Evolutionary conservation across 192 early-diverging fungal species (phyloP), one percentile per base, ranked within the genome.

Genomic region (Coemansia erecta): DNA sequence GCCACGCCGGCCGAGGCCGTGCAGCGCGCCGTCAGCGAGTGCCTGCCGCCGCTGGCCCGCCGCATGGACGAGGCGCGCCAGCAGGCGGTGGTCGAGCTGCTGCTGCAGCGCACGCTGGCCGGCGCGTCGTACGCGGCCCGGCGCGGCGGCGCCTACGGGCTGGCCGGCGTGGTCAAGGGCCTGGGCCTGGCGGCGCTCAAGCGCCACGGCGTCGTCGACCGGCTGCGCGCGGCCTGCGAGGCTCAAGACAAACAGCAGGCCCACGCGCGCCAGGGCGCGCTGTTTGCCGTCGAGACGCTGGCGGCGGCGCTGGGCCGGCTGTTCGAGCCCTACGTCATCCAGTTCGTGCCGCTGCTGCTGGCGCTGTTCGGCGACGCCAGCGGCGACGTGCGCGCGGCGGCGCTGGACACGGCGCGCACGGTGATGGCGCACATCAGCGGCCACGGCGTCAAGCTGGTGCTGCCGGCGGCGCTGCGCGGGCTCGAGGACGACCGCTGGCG

Each of bases 311-410:
- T 99, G 53, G 94, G 94, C 9, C 87, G 94, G 40, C 78, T 97
- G 59, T 98, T 98, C 71, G 97, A 99, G 67, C 97, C 97, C 4
- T 96, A 98, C 63, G 86, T 96, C 45, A 92, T 96, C 56, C 93
- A 97, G 68, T 90, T 97, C 53, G 70, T 97, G 26, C 97, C 97
- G 12, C 63, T 88, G 31, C 81, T 99, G 50, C 83, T 99, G 10
- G 81, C 85, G 2, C 90, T 92, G 62, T 98, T 91, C 72, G 89
- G 92, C 64, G 97, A 99, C 62, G 60, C 77, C 43, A 90, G 85
- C 44, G 60, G 77, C 13, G 89, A 90, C 52, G 93, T 99, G 24
- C 93, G 97, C 28, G 90, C 94, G 40, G 96, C 97, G 0, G 91
- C 94, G 10, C 66, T 87, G 13, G 94, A 98, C 59, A 84, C 97